phyloP scores from a whole-genome alignment of 1,284 basidiomycete species.

The Phlebopus sp. region DNA sequence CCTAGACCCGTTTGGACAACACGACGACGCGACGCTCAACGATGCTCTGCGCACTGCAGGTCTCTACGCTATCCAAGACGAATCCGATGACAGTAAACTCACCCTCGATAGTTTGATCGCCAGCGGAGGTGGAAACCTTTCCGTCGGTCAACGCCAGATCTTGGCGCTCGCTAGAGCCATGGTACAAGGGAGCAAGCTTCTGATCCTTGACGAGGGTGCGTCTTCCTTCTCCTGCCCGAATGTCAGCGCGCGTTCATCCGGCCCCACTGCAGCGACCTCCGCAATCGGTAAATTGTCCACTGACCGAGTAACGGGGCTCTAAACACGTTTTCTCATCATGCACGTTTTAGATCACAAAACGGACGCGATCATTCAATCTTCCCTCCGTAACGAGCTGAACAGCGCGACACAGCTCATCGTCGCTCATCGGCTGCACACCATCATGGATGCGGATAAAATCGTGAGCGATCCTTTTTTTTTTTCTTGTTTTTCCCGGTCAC shows the following conservation, averaged over 20 bases:
- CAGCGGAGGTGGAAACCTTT: slow-evolving; percentile 62
- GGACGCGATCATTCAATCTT: slow-evolving; percentile 29
- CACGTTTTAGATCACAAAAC: slow-evolving; percentile 24
- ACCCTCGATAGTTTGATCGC: slow-evolving; percentile 42
- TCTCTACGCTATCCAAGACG: slow-evolving; percentile 49
- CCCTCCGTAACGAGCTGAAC: slow-evolving; percentile 37
- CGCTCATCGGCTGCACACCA: slow-evolving; percentile 68
- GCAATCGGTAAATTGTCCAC: slow-evolving; percentile 20
- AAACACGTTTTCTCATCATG: background rate
- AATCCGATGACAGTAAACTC: slow-evolving; percentile 41
- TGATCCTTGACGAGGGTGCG: slow-evolving; percentile 36
- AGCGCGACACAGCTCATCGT: slow-evolving; percentile 64
- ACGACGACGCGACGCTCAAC: slow-evolving; percentile 65
- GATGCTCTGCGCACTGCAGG: slow-evolving; percentile 55
- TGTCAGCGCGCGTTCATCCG: background rate
- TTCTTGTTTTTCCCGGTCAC: background rate
- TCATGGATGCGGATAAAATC: slow-evolving; percentile 63
- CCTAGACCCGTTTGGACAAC: slow-evolving; percentile 69
- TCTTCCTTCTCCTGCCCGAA: background rate
- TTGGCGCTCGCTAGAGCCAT: slow-evolving; percentile 43
- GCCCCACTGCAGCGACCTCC: slow-evolving; percentile 34
- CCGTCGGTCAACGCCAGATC: slow-evolving; percentile 72
- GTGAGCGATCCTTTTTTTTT: slow-evolving; percentile 18
- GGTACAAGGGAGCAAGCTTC: slow-evolving; percentile 27
- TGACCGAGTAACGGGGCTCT: background rate